Conservation (phyloP, 805 yeast genomes). For the Pichia membranifaciens region DNA sequence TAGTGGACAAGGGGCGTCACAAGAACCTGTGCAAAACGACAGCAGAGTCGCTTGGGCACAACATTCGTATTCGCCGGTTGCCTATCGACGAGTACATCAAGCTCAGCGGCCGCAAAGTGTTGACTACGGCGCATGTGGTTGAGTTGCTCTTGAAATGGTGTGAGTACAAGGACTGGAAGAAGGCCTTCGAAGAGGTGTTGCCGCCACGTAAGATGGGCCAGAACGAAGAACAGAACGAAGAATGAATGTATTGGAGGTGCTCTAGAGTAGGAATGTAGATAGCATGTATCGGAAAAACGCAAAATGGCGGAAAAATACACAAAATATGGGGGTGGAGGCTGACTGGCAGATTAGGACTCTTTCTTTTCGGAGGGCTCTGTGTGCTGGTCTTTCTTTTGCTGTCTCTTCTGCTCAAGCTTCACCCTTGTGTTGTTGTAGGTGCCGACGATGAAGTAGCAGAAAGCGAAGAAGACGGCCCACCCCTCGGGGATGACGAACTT, state of each 20-base stretch:
- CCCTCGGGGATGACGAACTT: constrained; percentile 48
- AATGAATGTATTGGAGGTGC: neutral
- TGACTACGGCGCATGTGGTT: constrained; percentile 94
- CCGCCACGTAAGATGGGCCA: constrained; percentile 65
- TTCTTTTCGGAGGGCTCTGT: neutral
- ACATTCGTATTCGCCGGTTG: constrained; percentile 61
- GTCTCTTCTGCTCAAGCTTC: constrained; percentile 26
- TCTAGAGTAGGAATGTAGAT: too few relatives aligned
- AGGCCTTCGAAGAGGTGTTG: constrained; percentile 78
- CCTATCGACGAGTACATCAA: constrained; percentile 85
- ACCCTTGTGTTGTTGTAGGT: constrained; percentile 55
- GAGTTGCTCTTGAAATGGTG: constrained; percentile 79
- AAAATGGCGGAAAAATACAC: too few relatives aligned
- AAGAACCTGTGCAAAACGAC: constrained; percentile 74
- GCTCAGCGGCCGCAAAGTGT: constrained; percentile 77
- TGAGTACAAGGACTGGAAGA: constrained; percentile 75
- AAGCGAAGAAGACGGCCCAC: constrained; percentile 60
- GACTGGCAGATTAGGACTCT: constrained; percentile 1
- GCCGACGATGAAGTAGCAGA: constrained; percentile 54
- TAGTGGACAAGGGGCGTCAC: constrained; percentile 91
- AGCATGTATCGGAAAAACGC: neutral
- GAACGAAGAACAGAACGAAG: neutral
- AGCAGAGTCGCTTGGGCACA: constrained; percentile 58
- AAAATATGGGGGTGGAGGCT: neutral
- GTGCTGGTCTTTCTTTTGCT: neutral